Evolutionary conservation across 257 asterid genomes (phyloP).

Genomic region (Przewalskia tangutica): DNA sequence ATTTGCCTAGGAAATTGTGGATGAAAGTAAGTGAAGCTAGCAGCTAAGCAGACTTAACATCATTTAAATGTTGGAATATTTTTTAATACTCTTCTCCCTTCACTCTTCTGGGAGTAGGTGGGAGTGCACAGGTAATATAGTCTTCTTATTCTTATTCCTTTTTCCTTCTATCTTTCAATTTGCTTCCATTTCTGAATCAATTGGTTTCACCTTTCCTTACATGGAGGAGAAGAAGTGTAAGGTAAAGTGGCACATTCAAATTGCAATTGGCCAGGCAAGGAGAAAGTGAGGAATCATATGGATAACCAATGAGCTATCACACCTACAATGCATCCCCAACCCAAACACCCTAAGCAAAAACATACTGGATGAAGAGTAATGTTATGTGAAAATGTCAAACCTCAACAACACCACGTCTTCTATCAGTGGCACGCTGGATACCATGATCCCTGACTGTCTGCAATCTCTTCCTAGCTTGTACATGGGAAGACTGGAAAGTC

Average conservation of each 20-base stretch:
- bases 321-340: not conserved
- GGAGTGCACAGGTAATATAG: not conserved
- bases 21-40: not conserved
- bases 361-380: not conserved
- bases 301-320: not conserved
- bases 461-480: constrained; percentile 48
- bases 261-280: not conserved
- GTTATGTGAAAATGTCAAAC: constrained; percentile 14
- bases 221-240: not conserved
- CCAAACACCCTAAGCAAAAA: not conserved
- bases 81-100: not conserved
- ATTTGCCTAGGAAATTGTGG: not conserved
- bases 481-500: constrained; percentile 26
- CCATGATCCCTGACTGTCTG: constrained; percentile 63
- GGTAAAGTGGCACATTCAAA: not conserved
- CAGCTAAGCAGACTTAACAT: not conserved
- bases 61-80: not conserved
- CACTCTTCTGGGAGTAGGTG: not conserved
- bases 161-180: not conserved
- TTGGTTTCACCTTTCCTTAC: not conserved
- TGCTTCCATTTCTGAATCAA: not conserved
- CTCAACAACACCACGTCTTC: constrained; percentile 99
- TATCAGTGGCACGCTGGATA: constrained; percentile 81
- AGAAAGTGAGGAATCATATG: not conserved
- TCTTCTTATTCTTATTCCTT: not conserved